These are phyloP conservation scores for Nakaseomyces delphensis DNA, from an alignment of 1,139 yeast genomes.

Conservation along the genomic window DNA sequence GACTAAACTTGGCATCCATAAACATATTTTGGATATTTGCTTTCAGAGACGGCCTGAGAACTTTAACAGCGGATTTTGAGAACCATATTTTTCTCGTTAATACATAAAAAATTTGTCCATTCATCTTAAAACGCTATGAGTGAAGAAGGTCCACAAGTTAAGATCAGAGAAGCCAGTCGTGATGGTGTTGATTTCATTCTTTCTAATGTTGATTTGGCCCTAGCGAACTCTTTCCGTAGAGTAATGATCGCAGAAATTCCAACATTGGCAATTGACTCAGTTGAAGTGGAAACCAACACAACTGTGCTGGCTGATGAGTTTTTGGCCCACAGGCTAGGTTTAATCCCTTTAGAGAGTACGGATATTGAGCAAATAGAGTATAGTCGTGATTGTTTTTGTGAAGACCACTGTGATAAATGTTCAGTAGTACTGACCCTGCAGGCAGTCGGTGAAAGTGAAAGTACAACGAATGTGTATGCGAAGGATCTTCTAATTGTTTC, in stretches of 20 bases:
- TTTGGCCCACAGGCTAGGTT: slow-evolving; percentile 84
- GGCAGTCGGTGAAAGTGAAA: slow-evolving; percentile 82
- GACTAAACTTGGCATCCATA: too few relatives aligned
- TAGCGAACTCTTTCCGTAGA: slow-evolving; percentile 89
- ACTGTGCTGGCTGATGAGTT: slow-evolving; percentile 96
- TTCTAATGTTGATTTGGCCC: slow-evolving; percentile 76
- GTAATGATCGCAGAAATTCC: slow-evolving; percentile 95
- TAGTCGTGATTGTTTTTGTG: slow-evolving; percentile 95
- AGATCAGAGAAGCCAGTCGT: slow-evolving; percentile 74
- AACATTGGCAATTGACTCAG: slow-evolving; percentile 89
- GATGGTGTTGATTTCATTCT: slow-evolving; percentile 88
- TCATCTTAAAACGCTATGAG: too few relatives aligned
- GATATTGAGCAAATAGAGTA: slow-evolving; percentile 74
- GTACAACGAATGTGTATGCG: slow-evolving; percentile 84
- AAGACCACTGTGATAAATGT: slow-evolving; percentile 92
- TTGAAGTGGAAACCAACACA: slow-evolving; percentile 87
- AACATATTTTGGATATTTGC: too few relatives aligned
- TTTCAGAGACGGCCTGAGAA: too few relatives aligned
- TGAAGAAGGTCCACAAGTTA: slow-evolving; percentile 66
- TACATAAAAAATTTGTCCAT: too few relatives aligned
- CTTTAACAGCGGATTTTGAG: too few relatives aligned
- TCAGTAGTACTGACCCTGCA: slow-evolving; percentile 78
- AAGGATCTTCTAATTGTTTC: slow-evolving; percentile 61
- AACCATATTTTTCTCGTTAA: too few relatives aligned
- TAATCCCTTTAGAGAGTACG: slow-evolving; percentile 77